Base-by-base conservation (phyloP, 2,329 filamentous ascomycete species). In the Aspergillus terreus region DNA sequence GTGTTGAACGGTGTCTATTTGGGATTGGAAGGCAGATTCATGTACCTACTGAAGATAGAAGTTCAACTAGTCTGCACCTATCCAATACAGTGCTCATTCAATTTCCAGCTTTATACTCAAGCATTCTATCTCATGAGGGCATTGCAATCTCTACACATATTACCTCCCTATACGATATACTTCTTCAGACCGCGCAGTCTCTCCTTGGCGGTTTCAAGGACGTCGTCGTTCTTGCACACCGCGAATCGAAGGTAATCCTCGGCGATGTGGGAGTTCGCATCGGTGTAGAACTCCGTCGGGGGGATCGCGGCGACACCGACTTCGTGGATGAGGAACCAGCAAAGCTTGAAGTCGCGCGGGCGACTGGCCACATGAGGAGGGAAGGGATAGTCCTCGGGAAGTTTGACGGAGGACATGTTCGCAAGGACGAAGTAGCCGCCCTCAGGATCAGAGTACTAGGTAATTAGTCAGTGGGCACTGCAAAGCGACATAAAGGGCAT, bases 341-440 rank as follows among this genome's bases (percentile, higher is more conserved):
- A 84, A 44, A 99, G 82, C 78, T 95, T 90, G 76, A 97, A 99
- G 70, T 99, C 94, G 27, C 94, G 81, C 21, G 94, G 90, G 1
- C 94, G 83, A 64, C 80, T 85, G 12, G 88, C 89, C 33, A 99
- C 92, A 67, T 96, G 90, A 1, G 86, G 79, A 25, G 94, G 94
- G 78, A 97, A 97, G 0, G 86, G 82, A 70, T 97, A 99, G 67
- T 85, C 85, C 4, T 80, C 80, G 0, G 94, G 94, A 4, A 99
- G 69, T 68, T 88, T 84, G 51, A 99, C 90, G 68, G 92, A 92
- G 51, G 83, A 79, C 79, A 97, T 86, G 76, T 99, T 99, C 58
- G 90, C 94, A 48, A 99, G 83, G 36, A 99, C 90, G 67, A 99
- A 99, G 77, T 99, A 99, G 17, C 94, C 94, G 48, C 94, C 94